Evolutionary conservation across 441 rosid species (phyloP), one percentile per base, ranked within the genome.

Genomic region (Adansonia madagascariensis): DNA sequence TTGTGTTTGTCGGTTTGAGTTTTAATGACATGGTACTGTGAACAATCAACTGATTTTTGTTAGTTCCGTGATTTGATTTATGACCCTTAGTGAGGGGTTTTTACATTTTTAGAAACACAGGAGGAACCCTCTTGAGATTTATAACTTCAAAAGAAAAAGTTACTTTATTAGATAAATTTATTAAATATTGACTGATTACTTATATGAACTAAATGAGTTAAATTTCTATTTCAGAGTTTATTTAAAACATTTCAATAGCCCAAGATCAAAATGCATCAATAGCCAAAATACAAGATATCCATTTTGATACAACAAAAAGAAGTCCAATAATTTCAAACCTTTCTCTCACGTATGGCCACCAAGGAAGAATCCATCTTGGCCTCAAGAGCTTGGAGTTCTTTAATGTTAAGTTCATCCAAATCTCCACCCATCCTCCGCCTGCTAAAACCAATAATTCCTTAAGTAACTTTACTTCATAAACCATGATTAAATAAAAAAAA

Each of bases 401-500:
- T 67, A 35, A 80, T 18, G 60, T 81, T 84, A 67, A 88, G 77
- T 50, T 84, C 89, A 5, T 87, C 81, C 76, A 90, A 79, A 70
- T 86, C 86, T 64, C 84, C 88, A 44, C 94, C 94, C 71, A 86
- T 79, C 76, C 92, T 90, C 66, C 87, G 94, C 83, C 97, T 94
- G 67, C 39, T 74, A 59, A 78, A 75, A 57, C 11, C 22, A n/a
- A n/a, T n/a, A 57, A 27, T 17, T 71, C 14, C 14, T n/a, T 20
- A 1, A 60, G 47, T 17, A 61, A 27, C 8, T 31, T 44, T 46
- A 10, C 49, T 49, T 15, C 43, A 49, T 52, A 75, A 14, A 27
- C 18, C 61, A 17, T 1, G 20, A 15, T n/a, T n/a, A 2, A 2
- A 27, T 0, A 55, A 55, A 57, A 3, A 27, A 47, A 15, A 12